These are phyloP conservation scores for Puccinia novopanici DNA, from an alignment of 1,284 basidiomycete genomes.

Conservation along the genomic window DNA sequence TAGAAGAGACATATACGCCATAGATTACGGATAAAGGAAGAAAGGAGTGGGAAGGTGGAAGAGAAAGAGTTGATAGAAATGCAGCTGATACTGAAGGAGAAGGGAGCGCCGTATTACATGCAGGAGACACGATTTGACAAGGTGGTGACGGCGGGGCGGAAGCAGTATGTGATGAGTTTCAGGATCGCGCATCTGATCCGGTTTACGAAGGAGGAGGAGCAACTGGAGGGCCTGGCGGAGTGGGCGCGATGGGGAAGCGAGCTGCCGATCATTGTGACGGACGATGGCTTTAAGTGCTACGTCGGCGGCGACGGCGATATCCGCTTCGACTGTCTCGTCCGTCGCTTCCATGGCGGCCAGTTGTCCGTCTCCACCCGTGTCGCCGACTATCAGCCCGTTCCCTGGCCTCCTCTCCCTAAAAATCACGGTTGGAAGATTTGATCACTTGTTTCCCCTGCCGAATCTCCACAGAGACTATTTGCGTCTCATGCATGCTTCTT, in stretches of 20 bases:
- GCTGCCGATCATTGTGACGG: conserved; percentile 4
- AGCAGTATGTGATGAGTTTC: conserved; percentile 14
- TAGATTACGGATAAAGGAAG: neutral
- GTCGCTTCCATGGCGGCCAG: neutral
- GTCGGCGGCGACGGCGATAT: neutral
- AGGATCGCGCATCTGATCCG: conserved; percentile 1
- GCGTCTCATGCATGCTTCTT: no score
- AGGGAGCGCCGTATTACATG: neutral
- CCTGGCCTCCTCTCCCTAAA: conserved; percentile 21
- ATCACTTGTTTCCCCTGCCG: neutral
- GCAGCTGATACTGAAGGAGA: neutral
- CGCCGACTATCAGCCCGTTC: neutral
- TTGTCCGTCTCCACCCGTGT: neutral
- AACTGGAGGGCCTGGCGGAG: neutral
- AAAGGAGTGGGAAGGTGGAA: neutral
- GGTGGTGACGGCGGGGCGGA: neutral
- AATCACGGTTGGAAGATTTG: conserved; percentile 5
- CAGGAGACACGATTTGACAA: conserved; percentile 9
- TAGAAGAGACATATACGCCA: no score
- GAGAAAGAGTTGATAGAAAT: no score
- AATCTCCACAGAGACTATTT: no score
- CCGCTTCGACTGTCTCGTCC: conserved; percentile 11
- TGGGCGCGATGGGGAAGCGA: conserved; percentile 1
- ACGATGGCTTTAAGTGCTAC: conserved; percentile 13
- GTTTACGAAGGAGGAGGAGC: conserved; percentile 10